Conservation (phyloP, 2,329 filamentous ascomycete species). For the Domatiomyces catenatus region DNA sequence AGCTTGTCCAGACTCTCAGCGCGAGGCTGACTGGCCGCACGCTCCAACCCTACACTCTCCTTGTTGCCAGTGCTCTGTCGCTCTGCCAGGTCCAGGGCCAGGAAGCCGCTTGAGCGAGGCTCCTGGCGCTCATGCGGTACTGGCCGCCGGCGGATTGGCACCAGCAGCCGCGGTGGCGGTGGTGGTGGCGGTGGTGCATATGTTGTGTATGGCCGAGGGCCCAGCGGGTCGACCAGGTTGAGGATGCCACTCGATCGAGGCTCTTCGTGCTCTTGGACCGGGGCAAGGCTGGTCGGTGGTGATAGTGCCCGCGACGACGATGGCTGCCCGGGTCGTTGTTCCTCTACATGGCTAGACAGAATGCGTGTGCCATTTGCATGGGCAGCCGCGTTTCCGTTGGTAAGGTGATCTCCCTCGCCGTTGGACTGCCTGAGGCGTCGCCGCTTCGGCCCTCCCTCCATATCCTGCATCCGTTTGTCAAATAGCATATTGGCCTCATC, state of each 20-base stretch:
- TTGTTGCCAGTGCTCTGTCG: constrained; percentile 5
- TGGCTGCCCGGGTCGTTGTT: constrained; percentile 11
- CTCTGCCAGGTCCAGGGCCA: constrained; percentile 13
- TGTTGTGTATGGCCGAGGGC: not conserved
- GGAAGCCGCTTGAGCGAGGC: constrained; percentile 15
- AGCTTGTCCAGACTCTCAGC: constrained; percentile 2
- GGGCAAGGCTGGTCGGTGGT: constrained; percentile 4
- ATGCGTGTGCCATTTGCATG: constrained; percentile 10
- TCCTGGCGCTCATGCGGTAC: constrained; percentile 4
- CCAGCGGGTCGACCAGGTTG: constrained; percentile 9
- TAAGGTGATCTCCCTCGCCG: not conserved
- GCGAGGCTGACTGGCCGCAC: not conserved
- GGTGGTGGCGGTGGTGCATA: too few relatives aligned
- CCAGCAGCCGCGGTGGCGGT: not conserved
- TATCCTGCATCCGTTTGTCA: constrained; percentile 14
- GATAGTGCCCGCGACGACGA: constrained; percentile 14
- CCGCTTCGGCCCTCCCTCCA: constrained; percentile 13
- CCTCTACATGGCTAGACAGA: constrained; percentile 9
- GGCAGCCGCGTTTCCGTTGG: not conserved
- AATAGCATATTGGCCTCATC: constrained; percentile 17
- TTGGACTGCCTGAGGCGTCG: constrained; percentile 6
- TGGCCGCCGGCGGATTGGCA: not conserved
- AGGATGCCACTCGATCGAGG: constrained; percentile 17
- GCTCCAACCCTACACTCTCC: not conserved
- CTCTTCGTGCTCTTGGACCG: constrained; percentile 7